Evolutionary conservation across 2,329 filamentous ascomycete species (phyloP), one percentile per base, ranked within the genome.

Genomic region (Ascochyta rabiei): DNA sequence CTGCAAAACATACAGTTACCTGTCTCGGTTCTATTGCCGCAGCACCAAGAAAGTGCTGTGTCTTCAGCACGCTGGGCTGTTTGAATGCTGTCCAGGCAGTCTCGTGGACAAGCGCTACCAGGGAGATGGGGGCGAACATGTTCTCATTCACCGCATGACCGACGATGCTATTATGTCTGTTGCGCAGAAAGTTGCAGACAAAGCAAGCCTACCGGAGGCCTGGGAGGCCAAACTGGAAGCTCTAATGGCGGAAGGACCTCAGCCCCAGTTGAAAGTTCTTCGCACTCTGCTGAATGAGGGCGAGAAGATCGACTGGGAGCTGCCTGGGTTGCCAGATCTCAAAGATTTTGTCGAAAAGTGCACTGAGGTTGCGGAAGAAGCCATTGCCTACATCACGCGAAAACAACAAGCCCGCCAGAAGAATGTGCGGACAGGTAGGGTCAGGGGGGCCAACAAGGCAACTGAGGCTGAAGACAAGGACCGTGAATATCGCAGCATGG

Each of bases 381-480:
- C 95, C 62, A 95, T 91, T 69, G 93, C 90, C 72, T 99, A 96
- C 80, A 96, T 93, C 69, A 93, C 95, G 55, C 90, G 95, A 66
- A 99, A 99, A 79, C 93, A 97, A 79, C 93, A 97, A 77, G 96
- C 96, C 71, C 89, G 95, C 60, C 91, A 93, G 58, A 98, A 98
- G 77, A 96, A 89, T 75, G 93, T 97, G 69, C 95, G 91, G 71
- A 85, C 85, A 39, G 95, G 89, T 86, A 89, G 91, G 61, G 85
- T 86, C 52, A 84, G 87, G 50, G 85, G 84, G 65, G 82, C 87
- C 45, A 93, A 89, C 75, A 73, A 72, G 52, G 88, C 87, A 46
- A 85, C 89, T 49, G 93, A 97, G 69, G 83, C 89, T 65, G 95
- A 96, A 76, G 91, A 97, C 71, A 85, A 86, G 58, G 88, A 90